Conservation (phyloP, 2,329 filamentous ascomycete genomes). For the Diaporthe sp. region DNA sequence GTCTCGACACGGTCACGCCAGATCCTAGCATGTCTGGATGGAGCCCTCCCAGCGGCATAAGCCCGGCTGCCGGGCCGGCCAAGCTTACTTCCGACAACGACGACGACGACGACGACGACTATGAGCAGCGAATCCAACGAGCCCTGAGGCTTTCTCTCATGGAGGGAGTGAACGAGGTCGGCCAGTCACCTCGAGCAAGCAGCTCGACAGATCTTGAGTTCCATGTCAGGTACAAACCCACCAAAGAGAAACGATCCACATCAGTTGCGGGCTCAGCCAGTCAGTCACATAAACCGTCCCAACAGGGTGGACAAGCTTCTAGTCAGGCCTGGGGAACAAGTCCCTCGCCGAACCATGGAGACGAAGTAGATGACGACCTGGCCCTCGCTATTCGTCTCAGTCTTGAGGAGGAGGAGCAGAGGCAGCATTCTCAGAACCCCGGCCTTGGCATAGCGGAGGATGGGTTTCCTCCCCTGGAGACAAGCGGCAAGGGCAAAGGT, state of each 20-base stretch:
- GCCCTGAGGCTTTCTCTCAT: conserved; percentile 71
- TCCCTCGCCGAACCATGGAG: conserved; percentile 35
- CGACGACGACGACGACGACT: conserved; percentile 58
- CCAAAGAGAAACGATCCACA: conserved; percentile 49
- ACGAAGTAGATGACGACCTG: conserved; percentile 62
- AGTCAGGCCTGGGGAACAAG: conserved; percentile 30
- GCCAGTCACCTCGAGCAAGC: conserved; percentile 55
- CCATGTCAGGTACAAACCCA: conserved; percentile 59
- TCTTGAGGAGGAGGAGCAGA: conserved; percentile 62
- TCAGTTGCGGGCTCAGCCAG: conserved; percentile 48
- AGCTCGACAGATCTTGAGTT: conserved; percentile 63
- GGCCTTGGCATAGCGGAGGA: conserved; percentile 39
- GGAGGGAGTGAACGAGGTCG: conserved; percentile 62
- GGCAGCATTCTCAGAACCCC: conserved; percentile 38
- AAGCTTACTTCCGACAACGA: conserved; percentile 49
- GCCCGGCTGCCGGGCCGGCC: conserved; percentile 40
- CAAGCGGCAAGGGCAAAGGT: conserved; percentile 56
- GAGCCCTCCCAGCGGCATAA: conserved; percentile 40
- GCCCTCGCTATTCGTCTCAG: conserved; percentile 71
- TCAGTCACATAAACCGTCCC: conserved; percentile 45
- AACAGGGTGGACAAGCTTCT: conserved; percentile 37
- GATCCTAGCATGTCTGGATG: conserved; percentile 62
- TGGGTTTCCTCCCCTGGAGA: conserved; percentile 45
- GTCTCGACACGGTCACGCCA: conserved; percentile 62
- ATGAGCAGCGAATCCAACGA: conserved; percentile 70